Evolutionary conservation across 2,329 filamentous ascomycete genomes (phyloP).

Genomic region (Rugonectria rugulosa): DNA sequence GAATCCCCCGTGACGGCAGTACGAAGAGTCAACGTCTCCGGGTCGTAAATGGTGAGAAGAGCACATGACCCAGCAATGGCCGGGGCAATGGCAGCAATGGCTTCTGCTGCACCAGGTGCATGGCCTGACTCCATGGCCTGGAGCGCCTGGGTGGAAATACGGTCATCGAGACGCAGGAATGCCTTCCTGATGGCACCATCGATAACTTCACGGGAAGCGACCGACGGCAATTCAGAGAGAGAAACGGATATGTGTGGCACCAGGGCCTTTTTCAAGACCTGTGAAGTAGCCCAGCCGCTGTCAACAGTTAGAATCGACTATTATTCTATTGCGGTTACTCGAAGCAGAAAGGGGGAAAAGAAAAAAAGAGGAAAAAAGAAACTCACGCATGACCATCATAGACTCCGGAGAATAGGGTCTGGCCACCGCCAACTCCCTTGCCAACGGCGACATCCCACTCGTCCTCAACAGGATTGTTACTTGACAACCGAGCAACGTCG

Average conservation of each 20-base stretch:
- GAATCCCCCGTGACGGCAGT: conserved; percentile 75
- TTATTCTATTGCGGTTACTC: too few relatives aligned
- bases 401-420: conserved; percentile 48
- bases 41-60: conserved; percentile 68
- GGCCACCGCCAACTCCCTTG: conserved; percentile 38
- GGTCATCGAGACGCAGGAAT: conserved; percentile 65
- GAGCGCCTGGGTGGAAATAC: conserved; percentile 54
- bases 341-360: background rate
- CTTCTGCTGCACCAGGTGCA: conserved; percentile 40
- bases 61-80: conserved; percentile 66
- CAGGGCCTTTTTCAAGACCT: conserved; percentile 49
- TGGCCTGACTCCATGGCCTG: conserved; percentile 39
- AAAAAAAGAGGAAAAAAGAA: too few relatives aligned
- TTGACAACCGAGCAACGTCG: conserved; percentile 45
- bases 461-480: conserved; percentile 47
- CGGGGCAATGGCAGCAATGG: conserved; percentile 44
- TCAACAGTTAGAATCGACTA: conserved; percentile 10
- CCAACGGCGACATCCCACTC: conserved; percentile 45
- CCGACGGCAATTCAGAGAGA: conserved; percentile 41
- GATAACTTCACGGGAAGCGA: conserved; percentile 54
- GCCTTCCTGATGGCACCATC: conserved; percentile 63
- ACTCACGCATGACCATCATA: conserved; percentile 60
- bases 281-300: conserved; percentile 52
- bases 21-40: conserved; percentile 57
- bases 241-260: conserved; percentile 51